A percentile compares a stretch with the other conserved stretches of the same genome.
Conservation (phyloP, 768 basidiomycete genomes). For the Phlebiopsis flavidoalba region DNA sequence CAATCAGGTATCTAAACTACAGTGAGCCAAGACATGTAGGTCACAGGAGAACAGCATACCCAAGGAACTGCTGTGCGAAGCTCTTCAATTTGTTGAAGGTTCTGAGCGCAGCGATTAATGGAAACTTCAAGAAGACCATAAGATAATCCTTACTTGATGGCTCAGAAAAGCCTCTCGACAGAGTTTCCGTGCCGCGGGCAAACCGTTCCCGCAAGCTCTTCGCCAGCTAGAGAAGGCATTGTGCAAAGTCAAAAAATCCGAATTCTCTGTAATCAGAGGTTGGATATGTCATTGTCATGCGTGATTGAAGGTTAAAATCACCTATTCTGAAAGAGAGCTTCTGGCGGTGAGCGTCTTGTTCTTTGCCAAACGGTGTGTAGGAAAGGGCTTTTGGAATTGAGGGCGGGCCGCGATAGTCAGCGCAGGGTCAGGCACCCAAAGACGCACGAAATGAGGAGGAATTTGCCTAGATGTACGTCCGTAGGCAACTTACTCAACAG, state of each 20-base stretch:
- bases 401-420: slow-evolving; percentile 89
- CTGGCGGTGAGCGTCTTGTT: slow-evolving; percentile 81
- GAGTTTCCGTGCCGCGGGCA: slow-evolving; percentile 61
- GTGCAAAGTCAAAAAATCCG: slow-evolving; percentile 92
- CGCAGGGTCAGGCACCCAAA: slow-evolving; percentile 92
- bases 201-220: slow-evolving; percentile 56
- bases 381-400: slow-evolving; percentile 94
- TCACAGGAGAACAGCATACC: slow-evolving; percentile 10
- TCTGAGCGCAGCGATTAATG: slow-evolving; percentile 38
- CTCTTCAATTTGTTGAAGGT: slow-evolving; percentile 94
- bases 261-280: slow-evolving; percentile 59
- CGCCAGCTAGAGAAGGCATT: slow-evolving; percentile 90
- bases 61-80: slow-evolving; percentile 72
- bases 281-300: neutral
- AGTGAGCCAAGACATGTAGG: neutral
- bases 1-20: slow-evolving; percentile 68
- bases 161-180: slow-evolving; percentile 79
- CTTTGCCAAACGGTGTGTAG: slow-evolving; percentile 82
- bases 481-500: slow-evolving; percentile 89
- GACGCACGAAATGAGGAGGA: slow-evolving; percentile 76
- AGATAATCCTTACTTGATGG: slow-evolving; percentile 52
- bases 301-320: slow-evolving; percentile 29
- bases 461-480: slow-evolving; percentile 94
- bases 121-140: no score
- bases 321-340: slow-evolving; percentile 76